A percentile compares a stretch with the other conserved stretches of the same genome.
These are phyloP conservation scores for Mayamaea pseudoterrestris DNA, from an alignment of 108 stramenopile species.

Conservation along the genomic window DNA sequence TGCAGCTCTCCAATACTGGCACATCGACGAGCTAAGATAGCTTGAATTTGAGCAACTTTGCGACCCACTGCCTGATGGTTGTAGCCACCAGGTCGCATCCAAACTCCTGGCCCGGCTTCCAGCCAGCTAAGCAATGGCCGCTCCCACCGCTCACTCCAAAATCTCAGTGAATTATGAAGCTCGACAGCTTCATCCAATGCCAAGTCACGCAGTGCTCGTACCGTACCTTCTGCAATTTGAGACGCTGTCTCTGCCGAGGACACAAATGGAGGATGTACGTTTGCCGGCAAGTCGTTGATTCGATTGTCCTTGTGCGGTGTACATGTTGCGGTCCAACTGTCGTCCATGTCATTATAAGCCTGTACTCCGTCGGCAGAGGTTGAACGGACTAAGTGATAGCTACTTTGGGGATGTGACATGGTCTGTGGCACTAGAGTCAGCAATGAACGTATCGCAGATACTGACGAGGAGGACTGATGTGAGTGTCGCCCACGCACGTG, in stretches of 20 bases:
- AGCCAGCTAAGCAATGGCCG: constrained; percentile 60
- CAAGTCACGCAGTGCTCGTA: constrained; percentile 72
- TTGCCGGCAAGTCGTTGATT: neutral
- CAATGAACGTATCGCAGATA: constrained; percentile 14
- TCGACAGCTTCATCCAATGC: constrained; percentile 71
- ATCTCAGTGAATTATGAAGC: constrained; percentile 50
- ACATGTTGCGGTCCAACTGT: neutral
- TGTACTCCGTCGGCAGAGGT: neutral
- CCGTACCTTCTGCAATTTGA: constrained; percentile 66
- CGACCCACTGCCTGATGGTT: constrained; percentile 52
- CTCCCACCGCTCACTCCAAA: constrained; percentile 73
- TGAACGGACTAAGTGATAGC: neutral
- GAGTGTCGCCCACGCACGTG: constrained; percentile 4
- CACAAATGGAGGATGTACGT: neutral
- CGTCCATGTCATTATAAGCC: neutral
- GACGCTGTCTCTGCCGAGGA: constrained; percentile 58
- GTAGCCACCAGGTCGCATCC: constrained; percentile 42
- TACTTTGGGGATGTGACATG: neutral
- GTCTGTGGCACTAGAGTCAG: constrained; percentile 7
- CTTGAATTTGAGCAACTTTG: constrained; percentile 77
- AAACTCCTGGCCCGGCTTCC: constrained; percentile 64
- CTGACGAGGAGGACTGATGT: neutral
- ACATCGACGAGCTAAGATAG: constrained; percentile 67
- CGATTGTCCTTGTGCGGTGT: neutral
- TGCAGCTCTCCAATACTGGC: constrained; percentile 74